Base-by-base conservation (phyloP, 768 basidiomycete species). In the Hericium erinaceus region DNA sequence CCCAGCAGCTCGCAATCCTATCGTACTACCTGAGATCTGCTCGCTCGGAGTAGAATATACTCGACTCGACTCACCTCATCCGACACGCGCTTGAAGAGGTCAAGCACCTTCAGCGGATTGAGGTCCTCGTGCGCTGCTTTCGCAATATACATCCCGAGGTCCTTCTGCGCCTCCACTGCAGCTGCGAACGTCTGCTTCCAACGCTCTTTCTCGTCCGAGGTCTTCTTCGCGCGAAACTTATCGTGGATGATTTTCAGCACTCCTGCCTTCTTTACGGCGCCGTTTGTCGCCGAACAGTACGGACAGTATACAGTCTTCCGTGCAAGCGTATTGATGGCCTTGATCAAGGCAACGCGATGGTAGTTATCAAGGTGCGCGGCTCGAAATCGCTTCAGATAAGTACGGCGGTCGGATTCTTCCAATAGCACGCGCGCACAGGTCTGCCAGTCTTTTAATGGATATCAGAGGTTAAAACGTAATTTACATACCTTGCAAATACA, bases 181-280 rank as follows among this genome's bases (percentile, higher is more conserved):
- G 83, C 77, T 1, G 78, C 73, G 67, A 98, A 98, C 1, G 84
- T 86, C 66, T 78, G 77, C 70, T 91, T 89, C 80, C 89, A 95
- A 64, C 82, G 85, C 64, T 92, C 91, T 77, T 92, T 84, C 70
- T 93, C 89, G 22, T 87, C 88, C 0, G 84, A 85, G 2, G 89
- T 87, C 72, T 95, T 97, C 73, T 95, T 93, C 5, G 92, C 91
- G 50, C 95, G 80, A 68, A 90, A 99, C 71, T 95, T 95, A 75
- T 98, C 97, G 66, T 99, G 97, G 53, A 95, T 89, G 67, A 99
- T 98, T 71, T 92, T 95, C 66, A 99, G 74, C 0, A 92, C 87
- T 11, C 94, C 93, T 2, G 82, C 89, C 72, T 98, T 98, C 74
- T 99, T 99, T 54, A 99, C 94, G 0, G 89, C 82, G 26, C 97